Conservation (phyloP, 2,329 filamentous ascomycete genomes). For the Gliomastix tumulicola region DNA sequence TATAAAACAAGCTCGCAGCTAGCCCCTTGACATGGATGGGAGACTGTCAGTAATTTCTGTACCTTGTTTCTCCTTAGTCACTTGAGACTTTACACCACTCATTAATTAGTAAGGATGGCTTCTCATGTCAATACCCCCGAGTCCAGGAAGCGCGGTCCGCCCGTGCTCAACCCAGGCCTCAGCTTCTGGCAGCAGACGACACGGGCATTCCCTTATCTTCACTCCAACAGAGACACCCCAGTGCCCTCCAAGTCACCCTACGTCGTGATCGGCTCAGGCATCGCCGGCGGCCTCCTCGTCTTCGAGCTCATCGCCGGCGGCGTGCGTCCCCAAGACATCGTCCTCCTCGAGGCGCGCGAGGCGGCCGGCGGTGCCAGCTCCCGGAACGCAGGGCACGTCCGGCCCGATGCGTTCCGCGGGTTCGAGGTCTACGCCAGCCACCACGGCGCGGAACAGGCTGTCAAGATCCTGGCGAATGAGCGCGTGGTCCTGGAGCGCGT, state of each 20-base stretch:
- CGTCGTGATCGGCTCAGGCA: conserved; percentile 32
- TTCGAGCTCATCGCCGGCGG: conserved; percentile 27
- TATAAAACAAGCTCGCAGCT: too few relatives aligned
- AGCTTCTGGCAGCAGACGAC: conserved; percentile 37
- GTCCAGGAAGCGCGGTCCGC: neutral
- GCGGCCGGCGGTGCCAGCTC: conserved; percentile 34
- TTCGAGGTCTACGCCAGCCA: conserved; percentile 20
- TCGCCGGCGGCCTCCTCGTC: conserved; percentile 30
- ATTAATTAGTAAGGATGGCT: neutral
- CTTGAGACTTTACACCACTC: too few relatives aligned
- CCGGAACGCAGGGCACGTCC: conserved; percentile 35
- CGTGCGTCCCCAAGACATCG: conserved; percentile 20
- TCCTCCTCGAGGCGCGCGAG: conserved; percentile 35
- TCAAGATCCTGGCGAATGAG: neutral
- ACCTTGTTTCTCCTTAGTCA: too few relatives aligned
- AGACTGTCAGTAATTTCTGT: too few relatives aligned
- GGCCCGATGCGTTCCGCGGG: conserved; percentile 38
- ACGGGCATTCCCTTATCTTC: conserved; percentile 29
- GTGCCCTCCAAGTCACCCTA: conserved; percentile 22
- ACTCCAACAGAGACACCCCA: conserved; percentile 20
- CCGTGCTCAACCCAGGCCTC: neutral
- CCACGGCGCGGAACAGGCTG: neutral
- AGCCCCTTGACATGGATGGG: too few relatives aligned
- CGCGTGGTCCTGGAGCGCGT: conserved; percentile 18
- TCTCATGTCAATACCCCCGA: neutral